These are phyloP conservation scores for Bretschneidera sinensis DNA, from an alignment of 345 rosid genomes.

Conservation along the genomic window DNA sequence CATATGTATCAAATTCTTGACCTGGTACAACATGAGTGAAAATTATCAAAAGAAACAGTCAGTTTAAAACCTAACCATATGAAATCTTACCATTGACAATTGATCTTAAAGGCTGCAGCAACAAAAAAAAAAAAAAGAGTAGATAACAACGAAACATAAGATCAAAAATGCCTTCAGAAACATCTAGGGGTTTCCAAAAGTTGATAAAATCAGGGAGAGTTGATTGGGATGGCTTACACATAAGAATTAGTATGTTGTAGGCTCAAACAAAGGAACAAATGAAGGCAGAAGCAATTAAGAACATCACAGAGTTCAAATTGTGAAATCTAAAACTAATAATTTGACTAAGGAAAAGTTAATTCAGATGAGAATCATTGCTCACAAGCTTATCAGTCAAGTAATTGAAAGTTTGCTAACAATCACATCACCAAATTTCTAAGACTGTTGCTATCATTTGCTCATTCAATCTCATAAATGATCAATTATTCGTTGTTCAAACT, in stretches of 20 bases:
- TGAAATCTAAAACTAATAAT: neutral
- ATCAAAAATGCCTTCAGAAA: neutral
- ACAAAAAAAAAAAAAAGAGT: neutral
- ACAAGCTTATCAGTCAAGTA: neutral
- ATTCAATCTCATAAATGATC: too few species aligned
- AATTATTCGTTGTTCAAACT: too few species aligned
- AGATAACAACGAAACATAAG: neutral
- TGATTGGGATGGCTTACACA: neutral
- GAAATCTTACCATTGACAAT: neutral
- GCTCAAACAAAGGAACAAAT: too few species aligned
- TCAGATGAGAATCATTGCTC: neutral
- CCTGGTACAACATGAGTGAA: conserved; percentile 38
- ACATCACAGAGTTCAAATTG: too few species aligned
- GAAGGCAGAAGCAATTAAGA: neutral
- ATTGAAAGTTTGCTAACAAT: neutral
- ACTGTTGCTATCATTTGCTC: too few species aligned
- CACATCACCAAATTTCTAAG: too few species aligned
- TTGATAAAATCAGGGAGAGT: neutral
- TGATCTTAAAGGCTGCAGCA: conserved; percentile 8
- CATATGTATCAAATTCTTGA: conserved; percentile 76
- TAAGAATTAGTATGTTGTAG: neutral
- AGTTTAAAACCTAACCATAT: neutral
- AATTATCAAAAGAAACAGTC: conserved; percentile 1
- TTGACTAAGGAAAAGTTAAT: neutral
- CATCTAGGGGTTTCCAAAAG: too few species aligned